Percentiles rank a stretch among this genome's conserved stretches.
These are phyloP conservation scores for Zoysia matrella DNA, from an alignment of 202 grass and related monocot species.

Conservation along the genomic window DNA sequence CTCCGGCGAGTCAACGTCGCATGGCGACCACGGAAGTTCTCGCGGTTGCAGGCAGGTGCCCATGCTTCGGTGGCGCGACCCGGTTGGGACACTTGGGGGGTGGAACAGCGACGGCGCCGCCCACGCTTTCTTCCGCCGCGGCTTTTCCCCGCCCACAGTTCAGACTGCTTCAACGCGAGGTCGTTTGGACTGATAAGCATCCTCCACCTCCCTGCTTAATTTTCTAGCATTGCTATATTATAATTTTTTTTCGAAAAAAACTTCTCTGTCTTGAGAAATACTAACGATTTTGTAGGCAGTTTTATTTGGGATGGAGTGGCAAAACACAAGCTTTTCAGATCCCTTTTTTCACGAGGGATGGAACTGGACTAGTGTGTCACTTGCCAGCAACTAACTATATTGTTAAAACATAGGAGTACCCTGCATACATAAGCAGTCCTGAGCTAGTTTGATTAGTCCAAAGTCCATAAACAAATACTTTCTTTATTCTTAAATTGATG, in stretches of 20 bases:
- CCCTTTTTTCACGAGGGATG: too few species aligned
- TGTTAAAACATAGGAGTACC: background rate
- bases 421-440: too few species aligned
- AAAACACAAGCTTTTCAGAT: too few species aligned
- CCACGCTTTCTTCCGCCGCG: slow-evolving; percentile 36
- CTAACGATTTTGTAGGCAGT: background rate
- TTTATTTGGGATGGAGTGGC: too few species aligned
- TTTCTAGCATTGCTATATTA: background rate
- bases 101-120: slow-evolving; percentile 42
- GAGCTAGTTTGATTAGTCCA: background rate
- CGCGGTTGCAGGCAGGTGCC: slow-evolving; percentile 35
- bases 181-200: too few species aligned
- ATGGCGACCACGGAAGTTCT: slow-evolving; percentile 16
- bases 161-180: slow-evolving; percentile 24
- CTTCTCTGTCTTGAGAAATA: background rate
- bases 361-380: background rate
- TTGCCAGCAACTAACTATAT: background rate
- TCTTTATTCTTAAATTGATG: too few species aligned
- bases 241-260: background rate
- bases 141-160: background rate
- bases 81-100: background rate
- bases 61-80: slow-evolving; percentile 25
- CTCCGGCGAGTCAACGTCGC: slow-evolving; percentile 29
- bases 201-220: too few species aligned
- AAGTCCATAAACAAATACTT: background rate